Evolutionary conservation across 129 eudicot genomes (phyloP).

Genomic region (Ambrosia artemisiifolia): DNA sequence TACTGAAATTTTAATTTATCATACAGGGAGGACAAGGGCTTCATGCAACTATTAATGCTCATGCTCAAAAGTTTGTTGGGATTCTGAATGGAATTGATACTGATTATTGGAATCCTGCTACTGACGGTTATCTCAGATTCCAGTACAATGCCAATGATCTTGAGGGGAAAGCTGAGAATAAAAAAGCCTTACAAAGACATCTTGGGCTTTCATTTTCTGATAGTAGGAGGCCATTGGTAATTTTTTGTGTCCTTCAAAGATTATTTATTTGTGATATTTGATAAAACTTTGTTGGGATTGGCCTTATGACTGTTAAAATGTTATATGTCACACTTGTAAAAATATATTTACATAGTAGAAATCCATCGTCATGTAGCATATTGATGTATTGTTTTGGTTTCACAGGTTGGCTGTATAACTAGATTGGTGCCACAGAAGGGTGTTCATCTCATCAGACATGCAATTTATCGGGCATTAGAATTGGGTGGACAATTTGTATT

Average conservation of each 20-base stretch:
- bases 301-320: not conserved
- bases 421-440: constrained; percentile 99
- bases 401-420: constrained; percentile 94
- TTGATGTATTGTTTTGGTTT: constrained; percentile 13
- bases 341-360: not conserved
- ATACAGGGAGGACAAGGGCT: constrained; percentile 91
- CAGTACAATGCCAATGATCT: constrained; percentile 71
- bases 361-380: not conserved
- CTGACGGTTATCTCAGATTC: constrained; percentile 67
- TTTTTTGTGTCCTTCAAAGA: constrained; percentile 10
- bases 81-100: constrained; percentile 94
- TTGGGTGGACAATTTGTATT: constrained; percentile 95
- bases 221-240: constrained; percentile 68
- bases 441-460: constrained; percentile 93
- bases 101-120: constrained; percentile 95
- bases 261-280: constrained; percentile 1
- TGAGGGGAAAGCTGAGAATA: constrained; percentile 75
- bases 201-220: constrained; percentile 67
- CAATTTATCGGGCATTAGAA: constrained; percentile 78
- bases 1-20: constrained; percentile 2
- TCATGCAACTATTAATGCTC: constrained; percentile 72
- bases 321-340: not conserved
- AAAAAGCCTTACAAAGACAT: constrained; percentile 64
- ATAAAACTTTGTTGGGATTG: not conserved
- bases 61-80: constrained; percentile 90